phyloP scores from a whole-genome alignment of 495 filamentous ascomycete genomes.

The Pseudevernia furfuracea region DNA sequence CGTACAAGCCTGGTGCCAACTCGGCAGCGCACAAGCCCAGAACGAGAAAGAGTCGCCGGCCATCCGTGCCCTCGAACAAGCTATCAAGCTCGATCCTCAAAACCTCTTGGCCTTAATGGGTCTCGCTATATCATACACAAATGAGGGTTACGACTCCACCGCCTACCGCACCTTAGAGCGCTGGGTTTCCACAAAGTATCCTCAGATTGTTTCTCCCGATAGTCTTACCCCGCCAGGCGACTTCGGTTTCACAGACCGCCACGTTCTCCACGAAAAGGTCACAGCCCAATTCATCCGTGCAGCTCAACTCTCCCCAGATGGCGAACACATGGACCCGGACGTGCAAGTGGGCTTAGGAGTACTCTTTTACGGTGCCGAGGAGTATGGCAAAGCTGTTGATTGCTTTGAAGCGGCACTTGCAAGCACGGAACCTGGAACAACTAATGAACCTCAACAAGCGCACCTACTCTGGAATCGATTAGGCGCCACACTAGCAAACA shows the following conservation, averaged over 20 bases:
- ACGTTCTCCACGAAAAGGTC: conserved; percentile 80
- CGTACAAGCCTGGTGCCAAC: conserved; percentile 83
- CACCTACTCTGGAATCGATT: conserved; percentile 98
- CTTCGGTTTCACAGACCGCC: conserved; percentile 86
- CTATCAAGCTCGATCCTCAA: conserved; percentile 74
- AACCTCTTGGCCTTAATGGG: conserved; percentile 91
- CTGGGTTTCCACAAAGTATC: conserved; percentile 92
- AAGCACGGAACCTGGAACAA: conserved; percentile 66
- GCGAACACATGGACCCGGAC: conserved; percentile 89
- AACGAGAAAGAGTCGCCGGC: conserved; percentile 97
- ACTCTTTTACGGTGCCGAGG: conserved; percentile 94
- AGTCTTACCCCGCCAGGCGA: conserved; percentile 64
- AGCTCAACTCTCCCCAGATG: conserved; percentile 81
- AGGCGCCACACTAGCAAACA: conserved; percentile 92
- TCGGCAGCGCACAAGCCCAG: conserved; percentile 88
- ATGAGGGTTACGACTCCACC: conserved; percentile 94
- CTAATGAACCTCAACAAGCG: conserved; percentile 67
- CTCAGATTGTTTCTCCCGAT: conserved; percentile 58
- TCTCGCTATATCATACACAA: conserved; percentile 95
- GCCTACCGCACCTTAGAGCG: conserved; percentile 95
- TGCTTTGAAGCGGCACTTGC: conserved; percentile 90
- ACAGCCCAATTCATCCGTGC: conserved; percentile 85
- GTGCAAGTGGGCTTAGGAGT: conserved; percentile 97
- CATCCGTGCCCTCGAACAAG: conserved; percentile 94
- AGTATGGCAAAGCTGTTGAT: conserved; percentile 97